These are phyloP conservation scores for Diutina sp. DNA, from an alignment of 1,139 yeast species.

Conservation along the genomic window DNA sequence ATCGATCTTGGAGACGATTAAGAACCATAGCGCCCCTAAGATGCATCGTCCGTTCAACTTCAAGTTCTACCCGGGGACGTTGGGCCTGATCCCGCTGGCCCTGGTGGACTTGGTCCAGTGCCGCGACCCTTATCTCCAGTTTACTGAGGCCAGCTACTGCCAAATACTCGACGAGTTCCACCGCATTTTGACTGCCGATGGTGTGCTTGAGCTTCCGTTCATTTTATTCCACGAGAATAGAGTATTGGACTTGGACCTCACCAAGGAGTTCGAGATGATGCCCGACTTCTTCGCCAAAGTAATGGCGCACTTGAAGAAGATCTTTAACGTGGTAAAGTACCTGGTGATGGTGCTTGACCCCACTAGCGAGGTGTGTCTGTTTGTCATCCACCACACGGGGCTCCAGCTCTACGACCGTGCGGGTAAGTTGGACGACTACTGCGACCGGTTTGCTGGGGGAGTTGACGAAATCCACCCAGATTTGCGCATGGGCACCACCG, in stretches of 20 bases:
- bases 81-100: neutral
- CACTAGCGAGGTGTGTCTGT: neutral
- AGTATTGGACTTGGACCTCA: neutral
- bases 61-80: neutral
- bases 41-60: neutral
- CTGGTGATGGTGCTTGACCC: slow-evolving; percentile 1
- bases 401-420: neutral
- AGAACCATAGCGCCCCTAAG: neutral
- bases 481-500: neutral
- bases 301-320: neutral
- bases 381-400: neutral
- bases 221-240: neutral
- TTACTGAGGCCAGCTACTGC: neutral
- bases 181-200: neutral
- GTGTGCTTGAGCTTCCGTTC: neutral
- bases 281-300: neutral
- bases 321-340: neutral
- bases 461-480: neutral
- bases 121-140: neutral
- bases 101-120: slow-evolving; percentile 2
- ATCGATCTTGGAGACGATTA: neutral
- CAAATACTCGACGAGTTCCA: neutral
- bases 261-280: neutral
- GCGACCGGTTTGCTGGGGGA: neutral
- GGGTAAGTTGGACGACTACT: neutral